These are phyloP conservation scores for Kodamaea fungicola DNA, from an alignment of 1,139 yeast species.

Conservation along the genomic window DNA sequence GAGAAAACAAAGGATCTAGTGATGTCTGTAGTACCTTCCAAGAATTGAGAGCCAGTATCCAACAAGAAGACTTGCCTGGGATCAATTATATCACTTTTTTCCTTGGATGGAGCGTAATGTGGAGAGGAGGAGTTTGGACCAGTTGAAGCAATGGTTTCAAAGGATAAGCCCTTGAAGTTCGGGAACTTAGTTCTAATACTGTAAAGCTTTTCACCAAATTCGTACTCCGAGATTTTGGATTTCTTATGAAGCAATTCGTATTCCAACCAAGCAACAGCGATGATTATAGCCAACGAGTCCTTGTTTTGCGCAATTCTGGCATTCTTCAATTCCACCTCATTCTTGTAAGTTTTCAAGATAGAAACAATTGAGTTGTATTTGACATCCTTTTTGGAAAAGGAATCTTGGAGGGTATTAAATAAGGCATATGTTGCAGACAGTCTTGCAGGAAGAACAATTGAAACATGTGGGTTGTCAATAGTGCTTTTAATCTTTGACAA, in stretches of 20 bases:
- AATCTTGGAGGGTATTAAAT: slow-evolving; percentile 26
- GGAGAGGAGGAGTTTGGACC: slow-evolving; percentile 55
- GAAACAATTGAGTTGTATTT: slow-evolving; percentile 33
- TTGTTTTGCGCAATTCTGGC: slow-evolving; percentile 41
- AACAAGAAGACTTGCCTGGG: slow-evolving; percentile 40
- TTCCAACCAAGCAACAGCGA: slow-evolving; percentile 43
- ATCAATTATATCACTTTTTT: slow-evolving; percentile 37
- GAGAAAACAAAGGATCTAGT: slow-evolving; percentile 51
- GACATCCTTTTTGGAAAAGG: slow-evolving; percentile 23
- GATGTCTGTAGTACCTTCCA: slow-evolving; percentile 60
- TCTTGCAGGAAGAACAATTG: slow-evolving; percentile 32
- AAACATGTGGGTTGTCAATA: slow-evolving; percentile 12
- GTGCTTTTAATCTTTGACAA: slow-evolving; percentile 21
- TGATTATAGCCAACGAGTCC: slow-evolving; percentile 41
- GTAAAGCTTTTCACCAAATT: slow-evolving; percentile 42
- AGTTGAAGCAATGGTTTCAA: slow-evolving; percentile 51
- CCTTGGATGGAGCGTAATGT: slow-evolving; percentile 52
- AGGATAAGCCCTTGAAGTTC: slow-evolving; percentile 50
- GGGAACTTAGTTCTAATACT: slow-evolving; percentile 40
- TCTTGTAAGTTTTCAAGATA: slow-evolving; percentile 35
- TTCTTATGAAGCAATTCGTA: slow-evolving; percentile 28
- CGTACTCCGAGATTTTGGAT: slow-evolving; percentile 31
- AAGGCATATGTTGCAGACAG: slow-evolving; percentile 34
- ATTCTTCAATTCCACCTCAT: slow-evolving; percentile 35
- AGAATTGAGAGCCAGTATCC: slow-evolving; percentile 55